phyloP scores from a whole-genome alignment of 441 rosid genomes.

The Erysimum pusillum region DNA sequence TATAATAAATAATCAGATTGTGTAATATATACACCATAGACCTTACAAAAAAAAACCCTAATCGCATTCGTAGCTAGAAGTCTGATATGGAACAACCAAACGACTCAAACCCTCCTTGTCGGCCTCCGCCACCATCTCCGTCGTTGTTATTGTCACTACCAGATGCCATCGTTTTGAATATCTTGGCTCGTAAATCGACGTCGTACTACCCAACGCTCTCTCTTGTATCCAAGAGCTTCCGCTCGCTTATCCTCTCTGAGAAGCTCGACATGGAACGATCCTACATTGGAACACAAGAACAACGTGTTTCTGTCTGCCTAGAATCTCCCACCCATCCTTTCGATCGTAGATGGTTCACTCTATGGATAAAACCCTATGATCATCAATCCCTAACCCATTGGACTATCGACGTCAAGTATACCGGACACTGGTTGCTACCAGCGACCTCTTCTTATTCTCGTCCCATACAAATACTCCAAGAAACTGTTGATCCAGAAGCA shows the following conservation, averaged over 20 bases:
- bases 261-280: conserved; percentile 57
- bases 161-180: conserved; percentile 59
- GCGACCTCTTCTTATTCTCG: conserved; percentile 52
- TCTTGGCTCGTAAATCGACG: conserved; percentile 66
- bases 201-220: conserved; percentile 60
- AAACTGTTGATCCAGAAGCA: conserved; percentile 51
- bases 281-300: conserved; percentile 47
- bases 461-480: conserved; percentile 53
- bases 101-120: background rate
- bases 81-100: too few species aligned
- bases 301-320: conserved; percentile 54
- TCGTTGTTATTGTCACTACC: conserved; percentile 61
- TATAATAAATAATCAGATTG: too few species aligned
- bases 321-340: conserved; percentile 46
- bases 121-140: background rate
- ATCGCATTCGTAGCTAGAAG: too few species aligned
- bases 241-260: conserved; percentile 59
- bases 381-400: background rate
- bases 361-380: conserved; percentile 40
- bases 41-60: too few species aligned
- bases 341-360: conserved; percentile 55
- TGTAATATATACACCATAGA: too few species aligned
- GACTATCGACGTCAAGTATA: background rate
- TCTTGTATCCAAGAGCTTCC: conserved; percentile 65
- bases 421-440: conserved; percentile 48